These are phyloP conservation scores for Lasiosphaeria miniovina DNA, from an alignment of 495 filamentous ascomycete species.

Conservation along the genomic window DNA sequence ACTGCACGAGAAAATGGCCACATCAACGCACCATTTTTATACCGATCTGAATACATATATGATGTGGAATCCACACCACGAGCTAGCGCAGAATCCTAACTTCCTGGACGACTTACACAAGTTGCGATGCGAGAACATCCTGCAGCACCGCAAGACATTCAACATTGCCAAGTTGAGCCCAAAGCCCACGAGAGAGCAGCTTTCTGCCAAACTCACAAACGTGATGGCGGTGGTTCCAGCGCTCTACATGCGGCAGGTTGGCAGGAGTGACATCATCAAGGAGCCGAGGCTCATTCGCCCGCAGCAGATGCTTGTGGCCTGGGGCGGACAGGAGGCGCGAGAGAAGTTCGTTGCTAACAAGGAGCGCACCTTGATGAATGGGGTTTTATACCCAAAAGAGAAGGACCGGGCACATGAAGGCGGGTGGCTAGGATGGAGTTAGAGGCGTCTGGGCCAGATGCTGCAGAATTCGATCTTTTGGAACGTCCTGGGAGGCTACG, in stretches of 20 bases:
- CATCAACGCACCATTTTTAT: conserved; percentile 30
- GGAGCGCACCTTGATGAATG: conserved; percentile 19
- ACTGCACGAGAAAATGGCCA: conserved; percentile 30
- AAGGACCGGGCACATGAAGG: conserved; percentile 1
- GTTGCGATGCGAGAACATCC: conserved; percentile 31
- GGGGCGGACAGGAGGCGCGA: conserved; percentile 21
- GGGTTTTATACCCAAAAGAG: conserved; percentile 13
- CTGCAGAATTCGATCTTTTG: too few relatives aligned
- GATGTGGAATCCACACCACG: conserved; percentile 12
- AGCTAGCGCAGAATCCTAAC: conserved; percentile 18
- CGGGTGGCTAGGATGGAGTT: not conserved
- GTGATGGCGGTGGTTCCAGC: conserved; percentile 25
- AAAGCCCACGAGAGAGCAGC: conserved; percentile 18
- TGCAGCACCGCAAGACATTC: conserved; percentile 27
- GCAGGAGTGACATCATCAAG: conserved; percentile 21
- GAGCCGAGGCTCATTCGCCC: conserved; percentile 21
- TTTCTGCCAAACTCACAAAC: conserved; percentile 18
- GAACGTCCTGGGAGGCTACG: too few relatives aligned
- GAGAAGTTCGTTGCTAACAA: conserved; percentile 12
- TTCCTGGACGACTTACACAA: conserved; percentile 21
- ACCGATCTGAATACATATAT: conserved; percentile 23
- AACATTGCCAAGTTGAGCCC: conserved; percentile 25
- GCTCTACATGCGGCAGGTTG: conserved; percentile 25
- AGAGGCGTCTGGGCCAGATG: too few relatives aligned
- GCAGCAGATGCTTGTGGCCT: conserved; percentile 32